Percentiles rank a stretch among this genome's conserved stretches.
Conservation (phyloP, 2,329 filamentous ascomycete genomes). For the Aspergillus pseudonomiae region DNA sequence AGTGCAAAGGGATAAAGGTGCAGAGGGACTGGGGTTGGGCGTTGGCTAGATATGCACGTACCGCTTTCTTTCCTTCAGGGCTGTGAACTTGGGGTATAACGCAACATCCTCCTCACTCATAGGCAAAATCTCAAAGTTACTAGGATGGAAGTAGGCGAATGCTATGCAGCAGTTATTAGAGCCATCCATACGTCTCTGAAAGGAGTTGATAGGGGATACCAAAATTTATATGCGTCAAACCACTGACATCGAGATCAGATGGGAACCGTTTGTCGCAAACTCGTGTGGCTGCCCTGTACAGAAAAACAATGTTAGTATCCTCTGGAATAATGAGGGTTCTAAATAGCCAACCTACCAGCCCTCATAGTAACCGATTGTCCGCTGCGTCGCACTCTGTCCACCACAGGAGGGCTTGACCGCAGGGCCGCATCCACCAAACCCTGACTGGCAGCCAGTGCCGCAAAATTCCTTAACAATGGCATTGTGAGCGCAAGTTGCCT, state of each 20-base stretch:
- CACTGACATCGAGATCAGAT: conserved; percentile 5
- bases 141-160: conserved; percentile 11
- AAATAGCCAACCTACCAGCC: conserved; percentile 24
- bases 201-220: not conserved
- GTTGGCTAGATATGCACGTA: conserved; percentile 1
- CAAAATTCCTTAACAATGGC: conserved; percentile 12
- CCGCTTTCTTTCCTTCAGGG: conserved; percentile 7
- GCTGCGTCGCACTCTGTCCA: conserved; percentile 6
- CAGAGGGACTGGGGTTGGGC: no score
- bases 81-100: conserved; percentile 11
- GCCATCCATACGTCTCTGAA: not conserved
- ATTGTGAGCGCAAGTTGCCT: not conserved
- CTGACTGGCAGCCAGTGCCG: conserved; percentile 18
- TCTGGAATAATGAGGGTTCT: not conserved
- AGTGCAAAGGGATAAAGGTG: no score
- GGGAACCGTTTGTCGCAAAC: conserved; percentile 8
- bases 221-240: conserved; percentile 7
- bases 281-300: not conserved
- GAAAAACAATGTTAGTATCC: not conserved
- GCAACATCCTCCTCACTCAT: conserved; percentile 4
- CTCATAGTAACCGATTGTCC: conserved; percentile 42
- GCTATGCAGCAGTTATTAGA: not conserved
- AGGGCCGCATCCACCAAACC: conserved; percentile 3
- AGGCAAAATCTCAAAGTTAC: conserved; percentile 6
- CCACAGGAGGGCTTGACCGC: conserved; percentile 7